phyloP scores from a whole-genome alignment of 306 rosid species.

The Vicia sativa region DNA sequence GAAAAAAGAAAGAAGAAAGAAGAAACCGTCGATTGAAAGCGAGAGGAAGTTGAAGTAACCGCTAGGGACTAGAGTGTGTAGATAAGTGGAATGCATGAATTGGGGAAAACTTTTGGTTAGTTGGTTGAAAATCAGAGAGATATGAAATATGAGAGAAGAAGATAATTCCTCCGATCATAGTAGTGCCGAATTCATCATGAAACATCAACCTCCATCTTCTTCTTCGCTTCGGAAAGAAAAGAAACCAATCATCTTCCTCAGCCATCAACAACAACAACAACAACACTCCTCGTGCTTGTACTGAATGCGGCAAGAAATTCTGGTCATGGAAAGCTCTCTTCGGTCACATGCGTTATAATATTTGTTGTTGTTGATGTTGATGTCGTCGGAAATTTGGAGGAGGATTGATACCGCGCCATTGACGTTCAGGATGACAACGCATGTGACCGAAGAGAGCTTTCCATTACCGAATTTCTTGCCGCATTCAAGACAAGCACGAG shows the following conservation, averaged over 20 bases:
- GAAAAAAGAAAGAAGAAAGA: too few species aligned
- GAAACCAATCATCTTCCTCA: not conserved
- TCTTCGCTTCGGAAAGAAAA: not conserved
- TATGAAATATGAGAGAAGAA: not conserved
- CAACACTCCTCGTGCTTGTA: slow-evolving; percentile 57
- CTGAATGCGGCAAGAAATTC: slow-evolving; percentile 76
- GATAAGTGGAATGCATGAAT: not conserved
- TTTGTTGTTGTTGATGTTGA: not conserved
- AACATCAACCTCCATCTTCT: not conserved
- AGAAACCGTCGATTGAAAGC: slow-evolving; percentile 5
- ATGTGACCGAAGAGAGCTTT: slow-evolving; percentile 92
- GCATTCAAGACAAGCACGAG: slow-evolving; percentile 67
- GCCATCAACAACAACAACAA: not conserved
- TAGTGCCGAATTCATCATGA: not conserved
- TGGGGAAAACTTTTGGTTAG: not conserved
- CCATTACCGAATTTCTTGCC: slow-evolving; percentile 75
- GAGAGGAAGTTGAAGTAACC: slow-evolving; percentile 20
- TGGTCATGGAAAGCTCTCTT: slow-evolving; percentile 84
- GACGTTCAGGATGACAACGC: slow-evolving; percentile 93
- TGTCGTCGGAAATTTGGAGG: slow-evolving; percentile 43
- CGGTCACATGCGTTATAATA: slow-evolving; percentile 97
- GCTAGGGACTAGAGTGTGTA: not conserved
- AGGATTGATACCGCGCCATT: slow-evolving; percentile 85
- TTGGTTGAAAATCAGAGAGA: not conserved
- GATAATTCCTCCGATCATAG: not conserved